Conservation (phyloP, 257 asterid species). For the Solanum clarkiae region DNA sequence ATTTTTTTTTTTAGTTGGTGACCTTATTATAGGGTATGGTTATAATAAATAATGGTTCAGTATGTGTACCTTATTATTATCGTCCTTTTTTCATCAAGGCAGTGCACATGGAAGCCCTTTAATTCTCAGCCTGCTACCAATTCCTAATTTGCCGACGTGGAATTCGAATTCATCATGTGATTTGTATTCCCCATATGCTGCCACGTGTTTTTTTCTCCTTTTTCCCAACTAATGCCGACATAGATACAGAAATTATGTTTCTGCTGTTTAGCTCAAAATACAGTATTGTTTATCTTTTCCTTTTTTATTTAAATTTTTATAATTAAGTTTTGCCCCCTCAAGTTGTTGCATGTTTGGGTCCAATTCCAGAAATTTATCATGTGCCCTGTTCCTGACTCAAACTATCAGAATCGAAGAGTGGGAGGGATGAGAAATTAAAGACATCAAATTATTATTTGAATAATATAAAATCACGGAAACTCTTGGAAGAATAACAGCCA, state of each 20-base stretch:
- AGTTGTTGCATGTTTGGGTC: background rate
- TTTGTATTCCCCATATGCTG: background rate
- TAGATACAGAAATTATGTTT: background rate
- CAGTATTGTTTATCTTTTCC: background rate
- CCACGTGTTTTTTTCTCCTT: background rate
- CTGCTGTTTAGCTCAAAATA: background rate
- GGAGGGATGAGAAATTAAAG: background rate
- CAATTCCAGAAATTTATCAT: background rate
- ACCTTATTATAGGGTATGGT: background rate
- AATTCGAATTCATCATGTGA: background rate
- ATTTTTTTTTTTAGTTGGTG: too few species aligned
- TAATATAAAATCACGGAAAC: background rate
- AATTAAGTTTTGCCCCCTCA: background rate
- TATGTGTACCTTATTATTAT: background rate
- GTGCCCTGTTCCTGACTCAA: background rate
- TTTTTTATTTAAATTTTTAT: background rate
- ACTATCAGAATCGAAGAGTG: background rate
- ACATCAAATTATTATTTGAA: background rate
- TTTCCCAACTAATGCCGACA: background rate
- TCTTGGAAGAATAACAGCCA: conserved; percentile 28
- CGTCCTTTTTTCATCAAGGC: background rate
- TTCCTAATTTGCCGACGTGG: background rate
- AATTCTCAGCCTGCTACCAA: background rate
- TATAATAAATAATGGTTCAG: too few species aligned
- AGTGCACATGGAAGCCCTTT: background rate